Base-by-base conservation (phyloP, 2,329 filamentous ascomycete species). In the Paecilomyces formosus region DNA sequence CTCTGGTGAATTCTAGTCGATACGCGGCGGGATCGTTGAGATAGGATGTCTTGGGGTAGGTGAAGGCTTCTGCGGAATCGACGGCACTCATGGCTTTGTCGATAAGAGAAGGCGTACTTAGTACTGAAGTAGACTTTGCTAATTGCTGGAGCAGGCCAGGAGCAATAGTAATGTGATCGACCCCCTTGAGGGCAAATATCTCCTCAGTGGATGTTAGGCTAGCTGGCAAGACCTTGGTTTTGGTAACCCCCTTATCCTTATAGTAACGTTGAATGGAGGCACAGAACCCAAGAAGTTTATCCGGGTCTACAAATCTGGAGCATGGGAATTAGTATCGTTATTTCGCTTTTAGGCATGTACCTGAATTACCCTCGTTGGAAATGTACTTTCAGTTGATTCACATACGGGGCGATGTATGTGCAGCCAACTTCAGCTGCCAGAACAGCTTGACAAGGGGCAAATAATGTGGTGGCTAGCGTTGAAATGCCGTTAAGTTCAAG, bases 361-460 rank as follows among this genome's bases (percentile, higher is more conserved):
- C 6, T 6, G 2, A 57, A 64, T 54, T 39, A 72, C 71, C 65
- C 68, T 7, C 63, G 55, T 51, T 84, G 81, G 58, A 86, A 83
- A 64, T 87, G 84, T 4, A 86, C 85, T 62, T 81, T 82, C 49
- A 88, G 72, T 62, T 87, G 84, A 65, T 88, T 87, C 30, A 88
- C 82, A 61, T 87, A 79, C 0, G 86, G 85, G 0, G 85, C 83
- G 51, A 88, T 82, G 64, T 87, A 88, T 0, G 79, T 79, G 63
- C 84, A 87, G 3, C 79, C 77, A 0, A 79, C 81, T 55, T 85
- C 80, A 0, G 78, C 81, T 0, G 85, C 85, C 1, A 86, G 72
- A 1, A 77, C 76, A 0, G 84, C 85, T 66, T 88, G 85, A 49
- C 82, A 77, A 64, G 86, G 77, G 51, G 81, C 82, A 64, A 88